Conservation (phyloP, 805 yeast species). For the Starmerella bombicola region DNA sequence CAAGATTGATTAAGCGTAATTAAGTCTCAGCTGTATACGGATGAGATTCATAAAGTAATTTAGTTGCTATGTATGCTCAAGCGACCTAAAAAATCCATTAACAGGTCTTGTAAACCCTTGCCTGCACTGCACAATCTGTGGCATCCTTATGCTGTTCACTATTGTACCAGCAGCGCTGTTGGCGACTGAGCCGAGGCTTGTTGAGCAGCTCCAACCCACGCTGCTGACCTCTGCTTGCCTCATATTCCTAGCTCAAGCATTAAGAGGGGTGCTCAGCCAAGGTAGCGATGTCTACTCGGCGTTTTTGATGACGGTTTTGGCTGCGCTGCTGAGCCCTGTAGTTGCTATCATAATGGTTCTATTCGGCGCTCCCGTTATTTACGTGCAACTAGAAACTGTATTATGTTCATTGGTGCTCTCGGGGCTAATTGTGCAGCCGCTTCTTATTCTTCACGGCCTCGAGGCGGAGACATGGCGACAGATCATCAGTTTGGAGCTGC, state of each 20-base stretch:
- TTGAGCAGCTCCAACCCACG: slow-evolving; percentile 6
- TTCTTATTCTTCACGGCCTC: slow-evolving; percentile 43
- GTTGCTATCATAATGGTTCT: slow-evolving; percentile 36
- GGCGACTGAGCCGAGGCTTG: slow-evolving; percentile 17
- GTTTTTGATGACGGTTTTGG: slow-evolving; percentile 25
- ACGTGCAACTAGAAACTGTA: slow-evolving; percentile 40
- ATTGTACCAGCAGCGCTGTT: slow-evolving; percentile 14
- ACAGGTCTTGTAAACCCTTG: too few relatives aligned
- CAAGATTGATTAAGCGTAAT: too few relatives aligned
- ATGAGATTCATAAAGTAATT: too few relatives aligned
- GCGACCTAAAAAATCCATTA: too few relatives aligned
- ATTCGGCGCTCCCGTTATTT: slow-evolving; percentile 70
- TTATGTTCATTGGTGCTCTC: slow-evolving; percentile 52
- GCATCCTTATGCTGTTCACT: slow-evolving; percentile 15
- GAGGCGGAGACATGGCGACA: slow-evolving; percentile 38
- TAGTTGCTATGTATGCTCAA: too few relatives aligned
- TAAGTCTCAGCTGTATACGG: too few relatives aligned
- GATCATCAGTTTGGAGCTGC: slow-evolving; percentile 25
- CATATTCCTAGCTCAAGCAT: slow-evolving; percentile 8
- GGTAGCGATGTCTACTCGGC: slow-evolving; percentile 22
- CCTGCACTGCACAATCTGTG: too few relatives aligned
- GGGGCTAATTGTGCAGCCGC: slow-evolving; percentile 47
- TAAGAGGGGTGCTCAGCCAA: slow-evolving; percentile 6
- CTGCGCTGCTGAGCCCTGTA: slow-evolving; percentile 25
- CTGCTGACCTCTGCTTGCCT: slow-evolving; percentile 5